phyloP scores from a whole-genome alignment of 2,329 filamentous ascomycete species.

The Diaporthe vexans region DNA sequence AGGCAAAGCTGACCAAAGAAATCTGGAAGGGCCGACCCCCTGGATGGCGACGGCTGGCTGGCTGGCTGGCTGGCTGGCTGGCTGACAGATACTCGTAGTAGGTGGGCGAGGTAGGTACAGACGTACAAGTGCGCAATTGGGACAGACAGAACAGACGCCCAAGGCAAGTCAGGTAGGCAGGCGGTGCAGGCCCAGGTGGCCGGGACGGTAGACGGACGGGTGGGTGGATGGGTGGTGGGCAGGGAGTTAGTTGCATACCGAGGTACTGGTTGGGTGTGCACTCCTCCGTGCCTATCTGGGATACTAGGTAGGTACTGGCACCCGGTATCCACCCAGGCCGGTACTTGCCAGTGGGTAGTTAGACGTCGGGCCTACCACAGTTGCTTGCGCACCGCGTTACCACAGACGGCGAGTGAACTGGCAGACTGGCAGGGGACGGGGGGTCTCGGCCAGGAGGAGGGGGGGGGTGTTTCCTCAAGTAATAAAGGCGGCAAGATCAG shows the following conservation, averaged over 20 bases:
- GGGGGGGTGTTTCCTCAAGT: constrained; percentile 3
- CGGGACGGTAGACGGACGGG: constrained; percentile 17
- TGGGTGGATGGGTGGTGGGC: constrained; percentile 8
- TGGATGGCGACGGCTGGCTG: constrained; percentile 8
- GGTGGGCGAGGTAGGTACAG: not conserved
- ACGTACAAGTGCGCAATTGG: not conserved
- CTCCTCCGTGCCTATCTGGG: not conserved
- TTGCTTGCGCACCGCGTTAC: not conserved
- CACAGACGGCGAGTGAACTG: not conserved
- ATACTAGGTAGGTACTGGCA: no score
- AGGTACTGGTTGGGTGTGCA: constrained; percentile 8
- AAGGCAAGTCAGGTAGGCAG: not conserved
- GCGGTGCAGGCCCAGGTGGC: constrained; percentile 31
- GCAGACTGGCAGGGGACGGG: not conserved
- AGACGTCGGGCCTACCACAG: not conserved
- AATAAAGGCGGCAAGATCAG: constrained; percentile 22
- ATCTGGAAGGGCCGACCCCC: constrained; percentile 8
- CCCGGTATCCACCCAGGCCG: not conserved
- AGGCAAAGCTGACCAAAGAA: constrained; percentile 33
- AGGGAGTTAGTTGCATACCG: constrained; percentile 9
- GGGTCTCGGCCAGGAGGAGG: constrained; percentile 12
- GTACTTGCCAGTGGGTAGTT: constrained; percentile 16
- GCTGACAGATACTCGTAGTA: constrained; percentile 5
- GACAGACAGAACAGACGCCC: not conserved
- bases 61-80: not conserved